phyloP scores from a whole-genome alignment of 441 rosid species.

The Aleurites moluccanus region DNA sequence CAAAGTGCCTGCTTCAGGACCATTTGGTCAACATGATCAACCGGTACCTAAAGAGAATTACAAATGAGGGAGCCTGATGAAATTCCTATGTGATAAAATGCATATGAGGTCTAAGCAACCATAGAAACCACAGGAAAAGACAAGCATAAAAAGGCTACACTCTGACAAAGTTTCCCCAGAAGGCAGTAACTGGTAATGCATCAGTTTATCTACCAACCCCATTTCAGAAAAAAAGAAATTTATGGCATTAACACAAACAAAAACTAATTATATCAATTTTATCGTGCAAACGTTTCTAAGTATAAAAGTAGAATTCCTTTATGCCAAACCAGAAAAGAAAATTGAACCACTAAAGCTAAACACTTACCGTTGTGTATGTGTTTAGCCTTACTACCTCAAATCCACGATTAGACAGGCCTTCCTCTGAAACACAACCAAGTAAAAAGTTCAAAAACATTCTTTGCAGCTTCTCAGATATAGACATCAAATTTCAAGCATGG shows the following conservation, averaged over 20 bases:
- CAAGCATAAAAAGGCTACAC: not conserved
- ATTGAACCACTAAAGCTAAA: slow-evolving; percentile 13
- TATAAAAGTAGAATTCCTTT: not conserved
- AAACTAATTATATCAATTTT: not conserved
- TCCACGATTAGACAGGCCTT: slow-evolving; percentile 79
- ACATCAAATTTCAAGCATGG: too few species aligned
- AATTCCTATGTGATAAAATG: slow-evolving; percentile 7
- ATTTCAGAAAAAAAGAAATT: not conserved
- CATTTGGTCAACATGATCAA: slow-evolving; percentile 58
- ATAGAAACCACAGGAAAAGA: not conserved
- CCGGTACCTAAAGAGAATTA: slow-evolving; percentile 55
- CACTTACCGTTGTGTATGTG: slow-evolving; percentile 89
- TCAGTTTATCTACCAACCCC: not conserved
- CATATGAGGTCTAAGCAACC: not conserved
- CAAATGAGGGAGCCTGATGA: slow-evolving; percentile 22
- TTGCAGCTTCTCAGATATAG: too few species aligned
- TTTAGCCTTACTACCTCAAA: slow-evolving; percentile 88
- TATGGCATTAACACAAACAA: not conserved
- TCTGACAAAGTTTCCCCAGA: not conserved
- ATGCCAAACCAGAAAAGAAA: not conserved
- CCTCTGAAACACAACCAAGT: slow-evolving; percentile 57
- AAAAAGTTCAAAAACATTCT: slow-evolving; percentile 11
- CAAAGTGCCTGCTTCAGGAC: slow-evolving; percentile 63
- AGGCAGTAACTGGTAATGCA: slow-evolving; percentile 3
- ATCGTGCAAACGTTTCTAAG: not conserved